A percentile compares a stretch with the other conserved stretches of the same genome.
Evolutionary conservation across 805 yeast genomes (phyloP).

Genomic region (Jamesozyma piceae): DNA sequence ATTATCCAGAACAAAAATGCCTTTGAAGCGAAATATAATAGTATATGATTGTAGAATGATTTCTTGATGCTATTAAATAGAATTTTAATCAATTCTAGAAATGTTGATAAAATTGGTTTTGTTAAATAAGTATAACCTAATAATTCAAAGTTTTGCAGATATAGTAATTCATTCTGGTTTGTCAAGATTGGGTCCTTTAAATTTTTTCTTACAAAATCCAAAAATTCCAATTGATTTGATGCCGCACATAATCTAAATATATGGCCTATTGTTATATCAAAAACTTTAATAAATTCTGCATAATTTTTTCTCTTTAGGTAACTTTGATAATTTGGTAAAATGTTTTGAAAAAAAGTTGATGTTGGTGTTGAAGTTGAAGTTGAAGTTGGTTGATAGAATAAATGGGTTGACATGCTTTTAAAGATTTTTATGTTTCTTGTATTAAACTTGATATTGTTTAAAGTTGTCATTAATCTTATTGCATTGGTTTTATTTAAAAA

Average conservation of each 20-base stretch:
- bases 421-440: conserved; percentile 26
- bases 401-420: conserved; percentile 18
- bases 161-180: conserved; percentile 2
- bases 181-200: conserved; percentile 7
- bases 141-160: conserved; percentile 34
- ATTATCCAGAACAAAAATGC: conserved; percentile 42
- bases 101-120: conserved; percentile 29
- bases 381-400: conserved; percentile 7
- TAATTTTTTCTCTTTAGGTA: conserved; percentile 10
- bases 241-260: conserved; percentile 42
- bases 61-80: conserved; percentile 33
- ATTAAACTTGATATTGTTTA: conserved; percentile 29
- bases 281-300: conserved; percentile 8
- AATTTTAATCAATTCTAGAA: conserved; percentile 34
- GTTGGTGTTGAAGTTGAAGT: conserved; percentile 3
- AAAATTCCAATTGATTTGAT: conserved; percentile 39
- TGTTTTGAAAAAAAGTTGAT: conserved; percentile 4
- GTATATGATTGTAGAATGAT: conserved; percentile 38
- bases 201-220: conserved; percentile 19
- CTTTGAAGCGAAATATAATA: conserved; percentile 39
- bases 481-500: conserved; percentile 23
- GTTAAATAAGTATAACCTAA: conserved; percentile 37
- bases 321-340: conserved; percentile 15
- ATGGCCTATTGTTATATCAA: conserved; percentile 19
- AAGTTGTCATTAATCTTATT: conserved; percentile 20